phyloP scores from a whole-genome alignment of 495 filamentous ascomycete species.

The Bathelium albidoporum region DNA sequence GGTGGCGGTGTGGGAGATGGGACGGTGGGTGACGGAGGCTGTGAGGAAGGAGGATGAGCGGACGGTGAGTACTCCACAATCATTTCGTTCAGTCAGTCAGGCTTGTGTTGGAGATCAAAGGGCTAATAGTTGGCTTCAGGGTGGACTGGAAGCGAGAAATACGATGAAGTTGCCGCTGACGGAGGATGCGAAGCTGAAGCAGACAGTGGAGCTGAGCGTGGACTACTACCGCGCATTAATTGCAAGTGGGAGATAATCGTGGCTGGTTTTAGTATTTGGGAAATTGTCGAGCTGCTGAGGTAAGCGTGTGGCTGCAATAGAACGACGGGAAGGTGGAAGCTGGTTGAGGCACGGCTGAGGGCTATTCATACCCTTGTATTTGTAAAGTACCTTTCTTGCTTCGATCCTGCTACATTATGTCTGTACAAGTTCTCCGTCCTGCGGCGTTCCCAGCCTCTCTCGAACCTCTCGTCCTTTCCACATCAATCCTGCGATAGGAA shows the following conservation, averaged over 20 bases:
- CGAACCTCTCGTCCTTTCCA: slow-evolving; percentile 8
- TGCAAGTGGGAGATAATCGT: neutral
- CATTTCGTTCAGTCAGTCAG: too few relatives aligned
- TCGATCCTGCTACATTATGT: neutral
- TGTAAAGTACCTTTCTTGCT: neutral
- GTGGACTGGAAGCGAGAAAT: neutral
- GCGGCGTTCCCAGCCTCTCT: slow-evolving; percentile 1
- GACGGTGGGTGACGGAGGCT: slow-evolving; percentile 50
- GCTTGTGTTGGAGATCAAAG: too few relatives aligned
- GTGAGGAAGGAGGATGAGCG: slow-evolving; percentile 52
- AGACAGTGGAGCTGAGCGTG: neutral
- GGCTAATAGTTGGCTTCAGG: neutral
- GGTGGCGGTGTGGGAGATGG: slow-evolving; percentile 64
- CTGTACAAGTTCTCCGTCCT: neutral
- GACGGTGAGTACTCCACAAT: neutral
- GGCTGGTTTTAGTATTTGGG: too few relatives aligned
- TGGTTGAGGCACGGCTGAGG: neutral
- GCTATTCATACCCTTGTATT: neutral
- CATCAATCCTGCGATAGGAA: slow-evolving; percentile 7
- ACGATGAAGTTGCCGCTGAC: neutral
- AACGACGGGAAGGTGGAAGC: too few relatives aligned
- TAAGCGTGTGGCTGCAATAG: too few relatives aligned
- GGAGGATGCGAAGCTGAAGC: slow-evolving; percentile 1
- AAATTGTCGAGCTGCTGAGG: too few relatives aligned
- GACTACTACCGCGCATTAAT: neutral